phyloP scores from a whole-genome alignment of 2,329 filamentous ascomycete genomes.

The Trichoderma koningiopsis region DNA sequence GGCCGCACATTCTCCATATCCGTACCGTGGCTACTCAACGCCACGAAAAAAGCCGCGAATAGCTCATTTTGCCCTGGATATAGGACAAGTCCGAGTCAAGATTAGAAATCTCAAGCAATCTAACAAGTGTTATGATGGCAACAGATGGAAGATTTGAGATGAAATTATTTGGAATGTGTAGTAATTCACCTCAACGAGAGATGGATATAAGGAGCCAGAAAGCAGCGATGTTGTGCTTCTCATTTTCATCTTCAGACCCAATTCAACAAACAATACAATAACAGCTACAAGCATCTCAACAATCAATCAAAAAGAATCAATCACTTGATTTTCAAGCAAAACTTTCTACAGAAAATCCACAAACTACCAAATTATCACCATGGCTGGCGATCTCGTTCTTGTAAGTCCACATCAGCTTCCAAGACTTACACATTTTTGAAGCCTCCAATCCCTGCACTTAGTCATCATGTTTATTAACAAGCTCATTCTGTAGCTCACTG shows the following conservation, averaged over 20 bases:
- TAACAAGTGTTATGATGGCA: not conserved
- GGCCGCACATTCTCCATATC: not conserved
- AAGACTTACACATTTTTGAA: not conserved
- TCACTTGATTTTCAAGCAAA: not conserved
- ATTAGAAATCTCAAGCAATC: not conserved
- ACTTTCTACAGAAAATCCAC: not conserved
- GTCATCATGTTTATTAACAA: not conserved
- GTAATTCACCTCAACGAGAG: not conserved
- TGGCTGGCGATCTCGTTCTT: constrained; percentile 25
- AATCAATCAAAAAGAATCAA: not conserved
- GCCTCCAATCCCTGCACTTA: not conserved
- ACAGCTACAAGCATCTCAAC: not conserved
- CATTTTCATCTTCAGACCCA: not conserved
- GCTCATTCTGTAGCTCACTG: constrained; percentile 31
- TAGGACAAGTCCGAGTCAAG: not conserved
- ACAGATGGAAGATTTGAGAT: not conserved
- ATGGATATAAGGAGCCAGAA: constrained; percentile 2
- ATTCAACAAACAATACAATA: not conserved
- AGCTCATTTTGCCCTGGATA: not conserved
- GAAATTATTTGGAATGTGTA: not conserved
- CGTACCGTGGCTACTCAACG: not conserved
- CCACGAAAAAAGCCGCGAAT: not conserved
- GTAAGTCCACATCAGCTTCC: not conserved
- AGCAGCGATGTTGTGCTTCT: not conserved
- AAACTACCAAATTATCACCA: not conserved